Evolutionary conservation across 306 rosid genomes (phyloP), one percentile per base, ranked within the genome.

Genomic region (Geum urbanum): DNA sequence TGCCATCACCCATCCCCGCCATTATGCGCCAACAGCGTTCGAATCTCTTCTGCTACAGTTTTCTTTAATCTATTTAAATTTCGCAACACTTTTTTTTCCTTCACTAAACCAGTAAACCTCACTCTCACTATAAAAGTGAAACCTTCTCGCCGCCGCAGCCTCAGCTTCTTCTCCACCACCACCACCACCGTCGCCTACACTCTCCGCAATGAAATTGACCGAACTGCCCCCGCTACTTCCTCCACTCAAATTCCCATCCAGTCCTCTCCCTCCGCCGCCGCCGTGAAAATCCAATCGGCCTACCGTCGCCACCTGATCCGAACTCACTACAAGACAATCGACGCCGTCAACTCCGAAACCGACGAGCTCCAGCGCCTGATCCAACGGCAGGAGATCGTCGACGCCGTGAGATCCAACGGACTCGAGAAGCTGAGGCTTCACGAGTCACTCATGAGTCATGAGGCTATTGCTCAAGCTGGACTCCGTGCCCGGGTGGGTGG

Each of bases 341-440:
- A 84, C 2, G 69, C 86, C 74, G 89, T 81, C 67, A 76, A 85
- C 56, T 76, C 80, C 56, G 95, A 88, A 53, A 85, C 98, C 68
- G 81, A 86, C 50, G 74, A 27, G 20, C 82, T 88, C 10, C 87
- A 88, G 54, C 76, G 83, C 53, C 63, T 80, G 24, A 92, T 92
- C 83, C 97, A 92, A 45, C 88, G 84, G 41, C 98, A 92, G 87
- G 97, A 92, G 32, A 92, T 96, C 0, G 96, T 92, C n/a, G 98
- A 92, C 76, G 89, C 91, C 18, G 81, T 92, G 4, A 86, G 97
- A 27, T 27, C 32, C 81, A 76, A 69, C 78, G 84, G 83, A 13
- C 76, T 82, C 0, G 97, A 86, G 87, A 88, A 86, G 81, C 72
- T 86, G 72, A 81, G 72, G 71, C 75, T 90, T 86, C 88, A 92